These are phyloP conservation scores for Epichloe gansuensis DNA, from an alignment of 2,329 filamentous ascomycete species.

Conservation along the genomic window DNA sequence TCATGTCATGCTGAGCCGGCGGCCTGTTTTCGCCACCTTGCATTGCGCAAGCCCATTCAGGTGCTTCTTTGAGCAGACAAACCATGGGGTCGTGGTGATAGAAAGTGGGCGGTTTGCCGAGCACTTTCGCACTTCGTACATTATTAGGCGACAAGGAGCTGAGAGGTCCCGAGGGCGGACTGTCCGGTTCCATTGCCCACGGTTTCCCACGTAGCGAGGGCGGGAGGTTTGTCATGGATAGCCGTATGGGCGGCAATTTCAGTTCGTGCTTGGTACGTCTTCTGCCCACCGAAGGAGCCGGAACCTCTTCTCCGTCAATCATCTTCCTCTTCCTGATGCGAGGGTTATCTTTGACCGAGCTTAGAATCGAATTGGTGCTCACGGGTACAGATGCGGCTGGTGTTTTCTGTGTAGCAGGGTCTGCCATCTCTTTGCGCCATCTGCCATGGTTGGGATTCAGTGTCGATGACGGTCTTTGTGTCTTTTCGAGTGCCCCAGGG, in stretches of 20 bases:
- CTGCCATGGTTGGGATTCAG: slow-evolving; percentile 26
- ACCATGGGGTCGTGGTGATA: slow-evolving; percentile 13
- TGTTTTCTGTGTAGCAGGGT: neutral
- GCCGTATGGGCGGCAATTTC: slow-evolving; percentile 20
- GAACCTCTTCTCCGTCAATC: slow-evolving; percentile 27
- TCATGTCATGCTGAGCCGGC: slow-evolving; percentile 1
- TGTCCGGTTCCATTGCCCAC: slow-evolving; percentile 19
- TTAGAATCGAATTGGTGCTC: slow-evolving; percentile 31
- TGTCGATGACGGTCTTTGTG: slow-evolving; percentile 19
- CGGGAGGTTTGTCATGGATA: slow-evolving; percentile 10
- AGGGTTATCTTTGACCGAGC: slow-evolving; percentile 37
- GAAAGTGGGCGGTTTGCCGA: slow-evolving; percentile 13
- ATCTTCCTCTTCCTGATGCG: slow-evolving; percentile 35
- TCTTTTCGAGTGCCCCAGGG: slow-evolving; percentile 21
- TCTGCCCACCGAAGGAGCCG: slow-evolving; percentile 8
- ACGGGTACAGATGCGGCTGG: neutral
- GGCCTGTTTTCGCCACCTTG: neutral
- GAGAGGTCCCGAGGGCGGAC: slow-evolving; percentile 17
- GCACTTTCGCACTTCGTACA: slow-evolving; percentile 12
- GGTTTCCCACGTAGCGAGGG: slow-evolving; percentile 12
- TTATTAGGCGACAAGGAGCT: slow-evolving; percentile 23
- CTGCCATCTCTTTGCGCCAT: slow-evolving; percentile 11
- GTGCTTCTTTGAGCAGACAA: slow-evolving; percentile 11
- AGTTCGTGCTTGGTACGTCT: slow-evolving; percentile 10
- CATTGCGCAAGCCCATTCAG: slow-evolving; percentile 7